A percentile compares a stretch with the other conserved stretches of the same genome.
These are phyloP conservation scores for Rosa lucieae DNA, from an alignment of 306 rosid species.

Conservation along the genomic window DNA sequence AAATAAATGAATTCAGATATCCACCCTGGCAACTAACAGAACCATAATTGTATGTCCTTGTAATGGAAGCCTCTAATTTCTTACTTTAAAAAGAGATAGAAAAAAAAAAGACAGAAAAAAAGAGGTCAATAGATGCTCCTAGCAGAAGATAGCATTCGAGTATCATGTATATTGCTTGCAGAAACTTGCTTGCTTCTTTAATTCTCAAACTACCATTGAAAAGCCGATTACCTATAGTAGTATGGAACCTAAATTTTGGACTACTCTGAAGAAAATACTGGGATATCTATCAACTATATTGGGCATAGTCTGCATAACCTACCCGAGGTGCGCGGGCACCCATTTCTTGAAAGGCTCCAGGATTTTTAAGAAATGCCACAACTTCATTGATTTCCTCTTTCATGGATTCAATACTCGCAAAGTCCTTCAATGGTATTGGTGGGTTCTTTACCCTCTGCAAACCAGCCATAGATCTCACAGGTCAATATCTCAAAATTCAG, in stretches of 20 bases:
- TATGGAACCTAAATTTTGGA: background rate
- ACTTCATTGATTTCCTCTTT: constrained; percentile 96
- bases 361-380: constrained; percentile 88
- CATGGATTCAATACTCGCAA: constrained; percentile 90
- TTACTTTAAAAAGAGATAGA: background rate
- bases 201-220: background rate
- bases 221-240: background rate
- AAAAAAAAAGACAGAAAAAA: background rate
- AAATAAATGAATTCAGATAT: constrained; percentile 24
- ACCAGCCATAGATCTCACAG: constrained; percentile 36
- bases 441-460: constrained; percentile 97
- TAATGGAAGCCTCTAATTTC: background rate
- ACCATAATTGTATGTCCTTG: background rate
- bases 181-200: background rate
- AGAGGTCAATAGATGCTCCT: background rate
- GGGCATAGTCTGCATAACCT: constrained; percentile 29
- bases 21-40: background rate
- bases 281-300: constrained; percentile 12
- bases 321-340: constrained; percentile 99
- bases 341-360: constrained; percentile 90
- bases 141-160: constrained; percentile 7
- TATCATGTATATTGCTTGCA: background rate
- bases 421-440: constrained; percentile 82
- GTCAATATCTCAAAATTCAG: constrained; percentile 25
- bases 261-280: background rate